phyloP scores from a whole-genome alignment of 495 filamentous ascomycete genomes.

The Cetradonia linearis region DNA sequence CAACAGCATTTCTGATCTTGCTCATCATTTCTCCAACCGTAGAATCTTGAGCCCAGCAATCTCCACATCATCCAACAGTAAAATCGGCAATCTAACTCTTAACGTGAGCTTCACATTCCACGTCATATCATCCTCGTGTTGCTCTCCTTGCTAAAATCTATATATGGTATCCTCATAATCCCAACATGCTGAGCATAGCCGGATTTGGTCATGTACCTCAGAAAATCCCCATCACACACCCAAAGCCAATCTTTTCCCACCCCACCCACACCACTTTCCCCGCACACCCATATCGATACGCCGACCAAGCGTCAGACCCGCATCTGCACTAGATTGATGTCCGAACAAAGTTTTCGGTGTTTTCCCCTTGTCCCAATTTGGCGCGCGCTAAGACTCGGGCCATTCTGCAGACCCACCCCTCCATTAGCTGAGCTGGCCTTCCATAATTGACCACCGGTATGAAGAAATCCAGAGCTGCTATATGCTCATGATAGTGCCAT shows the following conservation, averaged over 20 bases:
- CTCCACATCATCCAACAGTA: neutral
- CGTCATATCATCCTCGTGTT: neutral
- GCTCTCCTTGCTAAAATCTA: neutral
- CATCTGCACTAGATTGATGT: neutral
- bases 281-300: constrained; percentile 4
- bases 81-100: neutral
- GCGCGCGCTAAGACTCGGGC: constrained; percentile 11
- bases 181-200: neutral
- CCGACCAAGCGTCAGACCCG: constrained; percentile 6
- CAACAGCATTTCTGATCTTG: too few relatives aligned
- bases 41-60: neutral
- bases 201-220: neutral
- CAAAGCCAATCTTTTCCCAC: neutral
- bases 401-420: constrained; percentile 1
- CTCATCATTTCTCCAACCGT: too few relatives aligned
- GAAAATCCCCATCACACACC: neutral
- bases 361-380: neutral
- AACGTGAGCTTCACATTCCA: neutral
- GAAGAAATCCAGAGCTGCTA: constrained; percentile 13
- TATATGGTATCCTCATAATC: neutral
- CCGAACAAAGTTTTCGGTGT: neutral
- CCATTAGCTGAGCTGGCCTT: neutral
- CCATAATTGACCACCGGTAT: neutral
- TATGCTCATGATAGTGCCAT: neutral
- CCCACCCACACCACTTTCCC: constrained; percentile 1